Evolutionary conservation across 2,329 filamentous ascomycete genomes (phyloP), one percentile per base, ranked within the genome.

Genomic region (Fusarium sp.): DNA sequence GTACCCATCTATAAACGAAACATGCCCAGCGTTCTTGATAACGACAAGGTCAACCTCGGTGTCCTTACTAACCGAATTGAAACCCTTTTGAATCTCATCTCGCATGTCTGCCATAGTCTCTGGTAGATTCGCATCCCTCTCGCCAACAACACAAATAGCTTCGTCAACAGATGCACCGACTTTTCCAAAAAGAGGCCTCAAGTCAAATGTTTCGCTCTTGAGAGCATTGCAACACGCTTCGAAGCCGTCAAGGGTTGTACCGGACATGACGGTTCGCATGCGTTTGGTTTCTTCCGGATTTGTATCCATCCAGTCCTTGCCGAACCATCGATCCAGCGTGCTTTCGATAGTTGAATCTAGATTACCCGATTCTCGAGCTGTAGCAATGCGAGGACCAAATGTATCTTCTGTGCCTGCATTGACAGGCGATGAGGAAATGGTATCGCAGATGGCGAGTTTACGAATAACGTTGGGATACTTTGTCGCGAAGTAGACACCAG

Each of bases 271-370:
- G 1, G 47, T 49, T 9, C 75, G 74, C 72, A 83, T 74, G 1
- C 80, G 74, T 15, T 67, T 63, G 8, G 79, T 72, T 63, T 83
- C 82, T 0, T 75, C 71, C 1, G 75, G 71, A 60, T 82, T 76
- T 3, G 66, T 67, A 16, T 72, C 65, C 18, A 82, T 65, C 80
- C 80, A 83, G 2, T 67, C 68, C 12, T 74, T 69, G 6, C 78
- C 77, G 51, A 83, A 83, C 82, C 80, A 84, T 12, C 80, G 77
- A 36, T 80, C 77, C 37, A 82, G 65, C 1, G 79, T 81, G 10
- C 61, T 50, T 41, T 77, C 72, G 8, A 80, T 73, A 0, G 75
- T 73, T 4, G 61, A 55, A 15, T 77, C 71, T 62, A 83, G 73
- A 16, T 66, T 75, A 0, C 80, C 78, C 3, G 70, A 73, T 34